Evolutionary conservation across 371 early-diverging fungal genomes (phyloP).

Genomic region (Apophysomyces sp.): DNA sequence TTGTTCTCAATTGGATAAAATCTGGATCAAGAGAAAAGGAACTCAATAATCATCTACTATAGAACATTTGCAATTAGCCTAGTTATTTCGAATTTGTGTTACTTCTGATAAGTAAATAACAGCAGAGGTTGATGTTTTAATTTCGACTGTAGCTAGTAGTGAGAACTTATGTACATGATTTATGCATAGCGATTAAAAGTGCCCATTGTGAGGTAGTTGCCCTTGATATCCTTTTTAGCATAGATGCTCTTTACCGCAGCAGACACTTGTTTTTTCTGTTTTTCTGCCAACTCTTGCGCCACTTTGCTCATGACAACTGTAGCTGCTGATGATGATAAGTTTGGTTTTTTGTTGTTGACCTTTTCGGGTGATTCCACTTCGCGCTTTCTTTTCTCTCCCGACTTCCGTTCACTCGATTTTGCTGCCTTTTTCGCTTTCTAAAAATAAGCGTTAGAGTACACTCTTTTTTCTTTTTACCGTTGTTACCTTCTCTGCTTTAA

Average conservation of each 20-base stretch:
- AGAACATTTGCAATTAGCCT: no score
- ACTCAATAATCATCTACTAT: no score
- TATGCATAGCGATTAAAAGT: slow-evolving; percentile 67
- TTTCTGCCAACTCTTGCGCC: slow-evolving; percentile 53
- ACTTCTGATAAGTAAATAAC: no score
- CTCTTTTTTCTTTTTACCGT: slow-evolving; percentile 28
- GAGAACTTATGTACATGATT: not conserved
- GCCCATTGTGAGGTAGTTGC: slow-evolving; percentile 65
- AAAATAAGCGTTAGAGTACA: slow-evolving; percentile 9
- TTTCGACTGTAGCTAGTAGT: no score
- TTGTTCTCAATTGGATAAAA: no score
- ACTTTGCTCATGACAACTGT: slow-evolving; percentile 57
- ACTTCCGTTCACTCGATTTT: slow-evolving; percentile 20
- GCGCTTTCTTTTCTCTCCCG: slow-evolving; percentile 28
- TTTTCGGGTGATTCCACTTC: slow-evolving; percentile 9
- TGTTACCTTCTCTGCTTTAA: slow-evolving; percentile 57
- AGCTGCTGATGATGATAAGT: slow-evolving; percentile 37
- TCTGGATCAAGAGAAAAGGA: no score
- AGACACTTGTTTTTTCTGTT: slow-evolving; percentile 31
- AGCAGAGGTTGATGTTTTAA: no score
- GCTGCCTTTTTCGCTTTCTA: slow-evolving; percentile 49
- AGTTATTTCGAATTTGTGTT: no score
- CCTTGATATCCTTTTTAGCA: slow-evolving; percentile 45
- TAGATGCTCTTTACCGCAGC: slow-evolving; percentile 63
- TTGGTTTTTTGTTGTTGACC: slow-evolving; percentile 15